Evolutionary conservation across 139 green algal genomes (phyloP).

Genomic region (Zygnema cylindricum): DNA sequence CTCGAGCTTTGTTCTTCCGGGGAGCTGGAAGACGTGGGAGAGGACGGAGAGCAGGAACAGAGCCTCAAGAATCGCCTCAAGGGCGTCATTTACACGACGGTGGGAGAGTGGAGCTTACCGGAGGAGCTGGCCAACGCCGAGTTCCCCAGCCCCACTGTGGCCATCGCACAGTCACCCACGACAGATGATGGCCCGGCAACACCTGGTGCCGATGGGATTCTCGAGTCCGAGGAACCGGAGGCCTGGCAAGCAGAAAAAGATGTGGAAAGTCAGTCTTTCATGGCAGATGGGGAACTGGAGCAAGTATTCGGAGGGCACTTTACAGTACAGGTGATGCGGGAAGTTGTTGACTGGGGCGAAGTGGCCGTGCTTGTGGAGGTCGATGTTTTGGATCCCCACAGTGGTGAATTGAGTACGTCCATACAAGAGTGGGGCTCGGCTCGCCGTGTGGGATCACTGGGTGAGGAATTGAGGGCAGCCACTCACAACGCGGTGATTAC

Average conservation of each 20-base stretch:
- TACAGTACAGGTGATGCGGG: slow-evolving; percentile 18
- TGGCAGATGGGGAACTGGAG: slow-evolving; percentile 25
- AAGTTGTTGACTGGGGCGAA: slow-evolving; percentile 28
- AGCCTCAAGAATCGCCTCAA: neutral
- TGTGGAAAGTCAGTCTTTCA: neutral
- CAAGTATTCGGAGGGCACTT: slow-evolving; percentile 19
- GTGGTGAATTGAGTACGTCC: neutral
- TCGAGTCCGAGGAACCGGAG: neutral
- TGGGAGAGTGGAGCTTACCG: slow-evolving; percentile 38
- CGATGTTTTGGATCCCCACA: slow-evolving; percentile 22
- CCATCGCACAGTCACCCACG: neutral
- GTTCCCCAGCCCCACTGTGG: slow-evolving; percentile 12
- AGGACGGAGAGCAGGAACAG: neutral
- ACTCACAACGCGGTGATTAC: slow-evolving; percentile 18
- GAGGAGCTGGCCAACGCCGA: slow-evolving; percentile 36
- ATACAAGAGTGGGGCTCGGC: slow-evolving; percentile 45
- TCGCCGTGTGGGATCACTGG: neutral
- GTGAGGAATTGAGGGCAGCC: slow-evolving; percentile 16
- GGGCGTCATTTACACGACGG: slow-evolving; percentile 38
- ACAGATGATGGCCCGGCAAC: neutral
- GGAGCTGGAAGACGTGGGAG: neutral
- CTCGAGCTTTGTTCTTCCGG: slow-evolving; percentile 18
- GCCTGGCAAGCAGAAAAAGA: neutral
- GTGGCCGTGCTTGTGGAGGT: slow-evolving; percentile 40
- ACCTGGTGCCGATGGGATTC: neutral